Base-by-base conservation (phyloP, 371 early-diverging fungal species). In the Lichtheimia hyalospora region DNA sequence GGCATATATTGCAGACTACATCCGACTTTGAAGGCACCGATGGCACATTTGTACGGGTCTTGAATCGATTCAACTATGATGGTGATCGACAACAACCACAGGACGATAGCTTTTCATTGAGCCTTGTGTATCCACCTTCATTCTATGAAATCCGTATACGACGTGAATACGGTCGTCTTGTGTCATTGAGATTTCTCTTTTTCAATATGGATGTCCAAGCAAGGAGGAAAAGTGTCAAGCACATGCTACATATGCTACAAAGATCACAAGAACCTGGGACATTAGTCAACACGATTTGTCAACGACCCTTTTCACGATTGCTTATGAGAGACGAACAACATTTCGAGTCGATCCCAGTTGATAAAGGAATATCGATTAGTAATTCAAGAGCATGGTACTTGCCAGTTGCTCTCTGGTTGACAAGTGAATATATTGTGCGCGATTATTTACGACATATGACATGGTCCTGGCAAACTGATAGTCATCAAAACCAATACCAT, bases 381-480 rank as follows among this genome's bases (percentile, higher is more conserved):
- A 51, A 48, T 46, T 21, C 63, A 2, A 64, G 65, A 43, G 48
- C 72, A 4, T 80, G 81, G 81, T 77, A 77, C 64, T 41, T 77
- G 21, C 77, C 81, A 43, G 61, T 63, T 8, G 69, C 70, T 0
- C 60, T 70, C 50, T 73, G 73, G 73, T 40, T 80, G 13, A 75
- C 74, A 7, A 71, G 77, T 16, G 75, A 80, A 58, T 73, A 84
- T 21, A 77, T 84, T 18, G 67, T 86, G 15, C 79, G 82, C 18
- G 80, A 85, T 18, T 91, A 88, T 68, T 58, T 93, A 21, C 68
- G 81, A 4, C 81, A 84, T 55, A 77, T 73, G 59, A 80, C 85
- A 10, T 88, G 90, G 86, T 72, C 81, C 13, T 93, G 91, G 91
- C 82, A 73, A 21, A 79, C 80, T 1, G 71, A 74, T 41, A 76